These are phyloP conservation scores for Amphichorda felina DNA, from an alignment of 2,329 filamentous ascomycete species.

Conservation along the genomic window DNA sequence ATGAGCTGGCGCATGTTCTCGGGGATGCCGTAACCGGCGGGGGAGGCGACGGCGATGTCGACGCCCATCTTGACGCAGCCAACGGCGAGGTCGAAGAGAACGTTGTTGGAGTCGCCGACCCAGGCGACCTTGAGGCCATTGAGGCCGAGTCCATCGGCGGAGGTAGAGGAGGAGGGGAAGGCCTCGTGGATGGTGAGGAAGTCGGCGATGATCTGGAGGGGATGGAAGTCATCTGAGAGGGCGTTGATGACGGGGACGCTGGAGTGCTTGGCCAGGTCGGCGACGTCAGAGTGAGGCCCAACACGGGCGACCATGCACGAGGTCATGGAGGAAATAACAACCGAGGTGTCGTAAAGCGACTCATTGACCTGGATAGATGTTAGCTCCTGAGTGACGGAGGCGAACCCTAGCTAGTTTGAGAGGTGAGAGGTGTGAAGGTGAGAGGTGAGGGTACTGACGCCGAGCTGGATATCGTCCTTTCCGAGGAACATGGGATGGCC, in stretches of 20 bases:
- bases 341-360: constrained; percentile 81
- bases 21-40: constrained; percentile 74
- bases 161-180: constrained; percentile 38
- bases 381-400: not conserved
- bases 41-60: constrained; percentile 77
- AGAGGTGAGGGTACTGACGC: constrained; percentile 37
- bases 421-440: not conserved
- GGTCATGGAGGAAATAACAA: constrained; percentile 90
- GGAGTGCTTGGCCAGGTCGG: constrained; percentile 58
- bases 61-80: constrained; percentile 80
- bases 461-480: constrained; percentile 91
- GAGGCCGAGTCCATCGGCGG: constrained; percentile 45
- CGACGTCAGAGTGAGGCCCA: constrained; percentile 64
- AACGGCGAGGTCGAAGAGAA: constrained; percentile 86
- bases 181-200: constrained; percentile 81
- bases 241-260: constrained; percentile 77
- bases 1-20: constrained; percentile 63
- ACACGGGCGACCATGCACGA: constrained; percentile 74
- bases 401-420: not conserved
- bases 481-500: constrained; percentile 95
- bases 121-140: constrained; percentile 85
- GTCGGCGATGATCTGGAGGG: constrained; percentile 88
- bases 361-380: constrained; percentile 59
- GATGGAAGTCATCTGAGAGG: constrained; percentile 83
- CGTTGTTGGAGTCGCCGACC: constrained; percentile 95